Percentiles rank a stretch among this genome's conserved stretches.
Evolutionary conservation across 768 basidiomycete species (phyloP).

Genomic region (Dentipellis fragilis): DNA sequence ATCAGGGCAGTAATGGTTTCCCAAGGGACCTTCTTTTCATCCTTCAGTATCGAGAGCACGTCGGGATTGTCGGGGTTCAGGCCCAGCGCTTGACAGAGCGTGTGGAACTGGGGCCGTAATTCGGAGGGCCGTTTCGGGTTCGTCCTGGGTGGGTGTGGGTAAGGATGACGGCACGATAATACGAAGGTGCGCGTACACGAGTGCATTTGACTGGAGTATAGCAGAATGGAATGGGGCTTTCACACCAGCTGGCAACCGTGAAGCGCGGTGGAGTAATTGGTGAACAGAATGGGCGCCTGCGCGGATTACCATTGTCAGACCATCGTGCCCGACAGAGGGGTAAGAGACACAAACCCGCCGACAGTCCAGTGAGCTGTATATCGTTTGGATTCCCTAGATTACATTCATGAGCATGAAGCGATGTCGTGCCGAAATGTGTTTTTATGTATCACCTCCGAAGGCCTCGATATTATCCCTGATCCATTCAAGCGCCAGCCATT

Average conservation of each 20-base stretch:
- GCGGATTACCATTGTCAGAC: neutral
- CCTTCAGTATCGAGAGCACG: conserved; percentile 39
- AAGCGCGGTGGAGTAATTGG: conserved; percentile 62
- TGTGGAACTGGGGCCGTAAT: conserved; percentile 50
- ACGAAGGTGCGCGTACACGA: conserved; percentile 32
- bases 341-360: conserved; percentile 40
- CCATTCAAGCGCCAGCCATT: conserved; percentile 73
- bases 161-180: neutral
- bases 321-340: neutral
- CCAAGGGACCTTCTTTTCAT: conserved; percentile 38
- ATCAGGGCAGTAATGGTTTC: conserved; percentile 45
- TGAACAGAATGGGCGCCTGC: conserved; percentile 67
- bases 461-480: conserved; percentile 52
- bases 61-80: conserved; percentile 44
- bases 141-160: conserved; percentile 28
- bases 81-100: conserved; percentile 44
- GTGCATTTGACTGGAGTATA: conserved; percentile 64
- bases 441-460: conserved; percentile 50
- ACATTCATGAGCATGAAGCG: neutral
- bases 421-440: neutral
- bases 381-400: conserved; percentile 45
- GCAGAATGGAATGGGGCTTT: conserved; percentile 60
- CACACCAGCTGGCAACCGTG: conserved; percentile 44
- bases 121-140: conserved; percentile 49
- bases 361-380: conserved; percentile 59